A percentile compares a stretch with the other conserved stretches of the same genome.
phyloP scores from a whole-genome alignment of 768 basidiomycete species.

The Trametes villosa region DNA sequence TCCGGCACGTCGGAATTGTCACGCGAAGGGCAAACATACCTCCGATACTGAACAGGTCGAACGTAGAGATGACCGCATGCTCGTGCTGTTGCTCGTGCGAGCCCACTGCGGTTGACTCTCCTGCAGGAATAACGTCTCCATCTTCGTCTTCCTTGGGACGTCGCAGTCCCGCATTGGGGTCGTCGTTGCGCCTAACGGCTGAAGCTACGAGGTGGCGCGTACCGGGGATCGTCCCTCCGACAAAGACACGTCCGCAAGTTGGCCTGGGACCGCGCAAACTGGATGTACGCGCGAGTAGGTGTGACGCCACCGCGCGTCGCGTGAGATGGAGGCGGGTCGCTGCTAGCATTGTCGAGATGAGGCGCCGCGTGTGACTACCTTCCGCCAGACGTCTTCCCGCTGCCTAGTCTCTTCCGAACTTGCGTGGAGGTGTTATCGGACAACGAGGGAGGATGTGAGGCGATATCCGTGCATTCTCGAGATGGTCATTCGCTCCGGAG shows the following conservation, averaged over 20 bases:
- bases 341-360: conserved; percentile 8
- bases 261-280: not conserved
- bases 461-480: not conserved
- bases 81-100: conserved; percentile 41
- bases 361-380: not conserved
- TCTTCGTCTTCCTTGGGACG: conserved; percentile 9
- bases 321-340: conserved; percentile 13
- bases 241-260: not conserved
- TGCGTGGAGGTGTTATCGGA: not conserved
- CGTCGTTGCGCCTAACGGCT: conserved; percentile 1
- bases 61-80: conserved; percentile 92
- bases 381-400: not conserved
- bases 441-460: not conserved
- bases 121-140: conserved; percentile 23
- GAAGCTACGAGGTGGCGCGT: conserved; percentile 2
- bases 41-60: conserved; percentile 92
- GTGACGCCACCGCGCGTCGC: conserved; percentile 14
- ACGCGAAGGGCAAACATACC: conserved; percentile 47
- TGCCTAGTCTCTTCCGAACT: not conserved
- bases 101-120: conserved; percentile 19
- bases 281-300: not conserved
- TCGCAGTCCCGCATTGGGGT: not conserved
- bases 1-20: not conserved
- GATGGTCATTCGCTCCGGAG: not conserved
- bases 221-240: conserved; percentile 1